These are phyloP conservation scores for Oryza meyeriana DNA, from an alignment of 176 grass and related monocot species.

Conservation along the genomic window DNA sequence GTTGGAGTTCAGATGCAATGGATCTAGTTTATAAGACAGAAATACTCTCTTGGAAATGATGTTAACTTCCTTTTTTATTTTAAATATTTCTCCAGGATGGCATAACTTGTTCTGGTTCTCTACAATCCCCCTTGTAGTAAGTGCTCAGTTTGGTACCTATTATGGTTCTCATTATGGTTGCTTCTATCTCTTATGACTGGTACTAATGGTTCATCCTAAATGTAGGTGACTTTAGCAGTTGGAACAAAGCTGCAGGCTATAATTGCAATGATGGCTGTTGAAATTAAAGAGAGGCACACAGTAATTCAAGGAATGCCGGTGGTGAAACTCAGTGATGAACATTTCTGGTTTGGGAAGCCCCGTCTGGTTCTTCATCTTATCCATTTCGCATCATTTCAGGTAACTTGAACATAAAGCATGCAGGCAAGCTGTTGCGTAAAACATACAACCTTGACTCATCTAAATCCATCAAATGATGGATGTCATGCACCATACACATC, in stretches of 20 bases:
- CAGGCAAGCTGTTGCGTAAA: not conserved
- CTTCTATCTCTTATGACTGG: not conserved
- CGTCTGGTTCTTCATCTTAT: conserved; percentile 73
- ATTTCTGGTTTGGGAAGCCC: conserved; percentile 88
- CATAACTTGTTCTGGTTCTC: conserved; percentile 71
- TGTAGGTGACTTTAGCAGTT: conserved; percentile 75
- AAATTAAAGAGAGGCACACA: conserved; percentile 72
- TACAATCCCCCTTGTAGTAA: conserved; percentile 68
- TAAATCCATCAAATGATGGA: not conserved
- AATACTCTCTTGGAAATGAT: not conserved
- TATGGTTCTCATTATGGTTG: not conserved
- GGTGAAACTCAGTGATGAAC: conserved; percentile 72
- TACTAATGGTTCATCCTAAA: conserved; percentile 6
- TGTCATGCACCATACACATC: not conserved
- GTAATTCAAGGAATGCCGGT: conserved; percentile 92
- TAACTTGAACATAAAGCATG: conserved; percentile 20
- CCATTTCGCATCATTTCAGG: conserved; percentile 84
- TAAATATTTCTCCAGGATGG: conserved; percentile 56
- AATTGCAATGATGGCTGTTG: conserved; percentile 77
- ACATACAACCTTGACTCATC: not conserved
- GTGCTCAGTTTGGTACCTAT: conserved; percentile 19
- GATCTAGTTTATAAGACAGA: not conserved
- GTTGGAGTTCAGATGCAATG: not conserved
- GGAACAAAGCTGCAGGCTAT: conserved; percentile 94
- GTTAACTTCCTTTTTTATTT: conserved; percentile 6